phyloP scores from a whole-genome alignment of 139 green algal species.

The Astrephomene gubernaculifera region DNA sequence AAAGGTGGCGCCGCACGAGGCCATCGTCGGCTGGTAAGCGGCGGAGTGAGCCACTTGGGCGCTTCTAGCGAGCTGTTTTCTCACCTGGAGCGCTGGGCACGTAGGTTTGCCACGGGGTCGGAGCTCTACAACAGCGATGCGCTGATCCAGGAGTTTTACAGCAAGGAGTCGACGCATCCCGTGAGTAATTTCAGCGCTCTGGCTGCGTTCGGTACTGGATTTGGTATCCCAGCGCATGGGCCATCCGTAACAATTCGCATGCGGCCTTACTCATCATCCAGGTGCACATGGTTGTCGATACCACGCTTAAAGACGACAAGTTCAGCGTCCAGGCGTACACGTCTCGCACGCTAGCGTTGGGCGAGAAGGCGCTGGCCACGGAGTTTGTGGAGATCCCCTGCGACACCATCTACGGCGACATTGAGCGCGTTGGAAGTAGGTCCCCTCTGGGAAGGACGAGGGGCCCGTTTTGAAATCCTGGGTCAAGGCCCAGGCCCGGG shows the following conservation, averaged over 20 bases:
- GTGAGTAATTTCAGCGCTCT: no score
- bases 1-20: slow-evolving; percentile 86
- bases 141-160: slow-evolving; percentile 95
- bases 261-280: no score
- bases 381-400: slow-evolving; percentile 93
- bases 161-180: slow-evolving; percentile 71
- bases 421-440: slow-evolving; percentile 82
- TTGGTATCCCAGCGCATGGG: no score
- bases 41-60: no score
- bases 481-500: no score
- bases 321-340: slow-evolving; percentile 81
- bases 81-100: background rate
- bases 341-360: slow-evolving; percentile 60
- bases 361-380: slow-evolving; percentile 72
- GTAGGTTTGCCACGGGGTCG: slow-evolving; percentile 90
- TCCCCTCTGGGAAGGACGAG: no score
- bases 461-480: no score
- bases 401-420: slow-evolving; percentile 80
- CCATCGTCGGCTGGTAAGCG: slow-evolving; percentile 91
- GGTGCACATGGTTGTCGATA: slow-evolving; percentile 93
- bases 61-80: no score
- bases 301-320: slow-evolving; percentile 65
- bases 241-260: no score
- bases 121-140: slow-evolving; percentile 85
- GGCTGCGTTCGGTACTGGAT: no score